Evolutionary conservation across 768 basidiomycete species (phyloP).

Genomic region (Tylopilus rubrobrunneus): DNA sequence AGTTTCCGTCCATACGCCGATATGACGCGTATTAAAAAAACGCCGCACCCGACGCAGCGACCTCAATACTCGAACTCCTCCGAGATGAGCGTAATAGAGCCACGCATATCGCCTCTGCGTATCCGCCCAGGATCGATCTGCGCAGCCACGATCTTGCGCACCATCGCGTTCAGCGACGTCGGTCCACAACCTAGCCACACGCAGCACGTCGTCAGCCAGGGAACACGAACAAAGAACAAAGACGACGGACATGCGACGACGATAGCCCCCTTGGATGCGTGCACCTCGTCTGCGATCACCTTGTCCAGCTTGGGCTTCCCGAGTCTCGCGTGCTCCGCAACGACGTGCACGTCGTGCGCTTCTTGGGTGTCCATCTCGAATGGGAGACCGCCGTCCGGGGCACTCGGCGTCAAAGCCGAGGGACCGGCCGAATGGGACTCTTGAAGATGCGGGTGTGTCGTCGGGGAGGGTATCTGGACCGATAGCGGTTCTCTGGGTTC

Average conservation of each 20-base stretch:
- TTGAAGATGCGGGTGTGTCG: not conserved
- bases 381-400: slow-evolving; percentile 4
- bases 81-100: slow-evolving; percentile 56
- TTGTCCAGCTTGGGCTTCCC: slow-evolving; percentile 64
- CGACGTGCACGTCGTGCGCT: slow-evolving; percentile 50
- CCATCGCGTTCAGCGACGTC: slow-evolving; percentile 59
- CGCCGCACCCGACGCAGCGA: not conserved
- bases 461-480: not conserved
- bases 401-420: not conserved
- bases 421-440: not conserved
- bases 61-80: slow-evolving; percentile 65
- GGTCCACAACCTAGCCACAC: slow-evolving; percentile 65
- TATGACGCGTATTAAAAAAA: not conserved
- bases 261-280: slow-evolving; percentile 48
- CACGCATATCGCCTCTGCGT: slow-evolving; percentile 52
- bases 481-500: slow-evolving; percentile 1
- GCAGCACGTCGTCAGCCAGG: not conserved
- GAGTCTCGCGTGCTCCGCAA: slow-evolving; percentile 59
- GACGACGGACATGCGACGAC: slow-evolving; percentile 64
- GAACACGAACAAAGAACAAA: too few species aligned
- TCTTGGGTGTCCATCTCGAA: slow-evolving; percentile 57
- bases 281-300: slow-evolving; percentile 64
- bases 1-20: not conserved
- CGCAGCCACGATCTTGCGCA: slow-evolving; percentile 59
- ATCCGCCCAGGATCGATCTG: slow-evolving; percentile 56